These are phyloP conservation scores for Bruguiera gymnorhiza DNA, from an alignment of 345 rosid genomes.

Conservation along the genomic window DNA sequence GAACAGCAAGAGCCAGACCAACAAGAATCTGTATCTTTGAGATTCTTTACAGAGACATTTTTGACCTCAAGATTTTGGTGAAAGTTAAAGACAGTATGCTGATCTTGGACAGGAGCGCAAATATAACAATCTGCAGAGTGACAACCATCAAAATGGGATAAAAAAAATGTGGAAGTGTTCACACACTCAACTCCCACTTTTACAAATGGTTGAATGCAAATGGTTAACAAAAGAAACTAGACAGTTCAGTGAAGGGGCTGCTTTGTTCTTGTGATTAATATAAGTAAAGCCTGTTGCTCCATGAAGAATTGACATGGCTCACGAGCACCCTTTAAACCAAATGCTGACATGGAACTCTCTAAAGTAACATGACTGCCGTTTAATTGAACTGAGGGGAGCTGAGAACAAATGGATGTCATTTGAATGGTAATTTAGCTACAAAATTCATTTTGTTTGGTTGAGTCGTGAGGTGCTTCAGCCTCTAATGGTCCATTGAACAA, in stretches of 20 bases:
- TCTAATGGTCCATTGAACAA: conserved; percentile 7
- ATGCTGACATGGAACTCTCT: conserved; percentile 6
- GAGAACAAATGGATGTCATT: conserved; percentile 14
- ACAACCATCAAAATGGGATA: conserved; percentile 32
- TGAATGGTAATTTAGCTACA: conserved; percentile 5
- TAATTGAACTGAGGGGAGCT: conserved; percentile 19
- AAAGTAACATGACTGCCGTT: conserved; percentile 3
- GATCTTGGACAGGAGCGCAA: conserved; percentile 24
- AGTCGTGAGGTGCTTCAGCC: conserved; percentile 4
- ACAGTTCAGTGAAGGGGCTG: background rate
- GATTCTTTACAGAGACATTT: background rate
- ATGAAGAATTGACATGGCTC: background rate
- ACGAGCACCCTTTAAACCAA: background rate
- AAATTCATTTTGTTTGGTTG: conserved; percentile 5
- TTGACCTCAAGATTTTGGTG: conserved; percentile 3
- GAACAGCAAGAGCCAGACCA: conserved; percentile 14
- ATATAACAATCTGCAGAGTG: conserved; percentile 15
- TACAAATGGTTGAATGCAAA: conserved; percentile 31
- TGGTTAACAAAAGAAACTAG: conserved; percentile 26
- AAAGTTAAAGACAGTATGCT: background rate
- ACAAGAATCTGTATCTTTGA: conserved; percentile 7
- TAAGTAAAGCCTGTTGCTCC: conserved; percentile 25
- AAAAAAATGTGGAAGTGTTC: conserved; percentile 10
- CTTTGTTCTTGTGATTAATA: conserved; percentile 21
- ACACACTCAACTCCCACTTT: conserved; percentile 24